Evolutionary conservation across 345 rosid species (phyloP), one percentile per base, ranked within the genome.

Genomic region (Punica granatum): DNA sequence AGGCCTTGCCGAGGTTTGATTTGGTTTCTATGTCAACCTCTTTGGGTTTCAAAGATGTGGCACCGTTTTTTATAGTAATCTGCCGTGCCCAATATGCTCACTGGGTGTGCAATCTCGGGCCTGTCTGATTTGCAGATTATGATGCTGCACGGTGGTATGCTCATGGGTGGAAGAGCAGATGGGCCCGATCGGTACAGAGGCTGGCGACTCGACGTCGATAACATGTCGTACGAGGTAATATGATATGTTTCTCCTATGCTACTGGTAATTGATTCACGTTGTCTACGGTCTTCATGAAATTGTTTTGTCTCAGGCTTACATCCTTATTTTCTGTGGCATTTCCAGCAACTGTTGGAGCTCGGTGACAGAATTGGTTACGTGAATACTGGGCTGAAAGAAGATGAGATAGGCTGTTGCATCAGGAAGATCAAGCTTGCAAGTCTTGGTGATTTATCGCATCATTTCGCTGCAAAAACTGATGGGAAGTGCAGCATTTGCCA

Each of bases 401-500:
- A 87, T 51, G 91, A 91, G 79, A 89, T 91, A 30, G 77, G 78
- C 63, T 51, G 61, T 66, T 89, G 96, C 79, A 82, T 94, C 54
- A 69, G 80, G 70, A 89, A 85, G 80, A 75, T 74, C 36, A 91
- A 85, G 76, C 77, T 76, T 42, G 78, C 79, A 2, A 37, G 68
- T 37, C 34, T 67, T 14, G 78, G 75, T 28, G 83, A 79, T 41
- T 76, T 84, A 62, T 66, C 80, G 41, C 58, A 75, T 16, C 78
- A 71, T 64, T 70, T 70, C 11, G 65, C 75, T 0, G 11, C 67
- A 15, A 71, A 69, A 11, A 64, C 67, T 53, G 96, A 89, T 49
- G 81, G 75, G 75, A 93, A 87, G 72, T 93, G 99, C 86, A 89
- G 83, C 77, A 76, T 93, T 64, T 94, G 96, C 69, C 99, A 88